These are phyloP conservation scores for Stagonosporopsis tanaceti DNA, from an alignment of 2,329 filamentous ascomycete species.

Conservation along the genomic window DNA sequence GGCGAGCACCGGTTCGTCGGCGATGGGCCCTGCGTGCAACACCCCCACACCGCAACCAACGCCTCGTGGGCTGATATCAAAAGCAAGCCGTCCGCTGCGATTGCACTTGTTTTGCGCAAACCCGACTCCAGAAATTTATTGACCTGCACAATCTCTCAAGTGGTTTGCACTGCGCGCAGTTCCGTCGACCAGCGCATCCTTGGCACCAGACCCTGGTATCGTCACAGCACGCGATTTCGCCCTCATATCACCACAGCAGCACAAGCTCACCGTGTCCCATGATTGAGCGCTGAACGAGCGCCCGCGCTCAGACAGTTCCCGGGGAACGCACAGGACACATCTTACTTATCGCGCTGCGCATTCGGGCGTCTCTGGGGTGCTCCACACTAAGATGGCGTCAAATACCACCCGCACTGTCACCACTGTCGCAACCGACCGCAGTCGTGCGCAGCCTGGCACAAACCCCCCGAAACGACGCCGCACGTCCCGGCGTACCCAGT, in stretches of 20 bases:
- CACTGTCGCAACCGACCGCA: conserved; percentile 37
- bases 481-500: conserved; percentile 40
- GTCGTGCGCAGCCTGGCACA: conserved; percentile 19
- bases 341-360: conserved; percentile 2
- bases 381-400: conserved; percentile 34
- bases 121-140: no score
- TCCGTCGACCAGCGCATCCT: conserved; percentile 7
- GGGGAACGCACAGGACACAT: conserved; percentile 17
- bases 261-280: conserved; percentile 23
- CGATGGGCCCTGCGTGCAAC: conserved; percentile 7
- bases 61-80: conserved; percentile 10
- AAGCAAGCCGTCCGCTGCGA: conserved; percentile 8
- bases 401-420: conserved; percentile 35
- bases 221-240: conserved; percentile 32
- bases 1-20: conserved; percentile 14
- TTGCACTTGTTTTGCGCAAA: background rate
- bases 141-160: background rate
- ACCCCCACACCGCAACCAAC: conserved; percentile 14
- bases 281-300: conserved; percentile 21
- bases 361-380: conserved; percentile 11
- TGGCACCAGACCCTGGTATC: conserved; percentile 21
- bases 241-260: conserved; percentile 28
- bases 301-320: conserved; percentile 15
- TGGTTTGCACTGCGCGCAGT: conserved; percentile 13
- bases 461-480: conserved; percentile 34